These are phyloP conservation scores for Thraustochytrium sp. DNA, from an alignment of 352 stramenopile species.

Conservation along the genomic window DNA sequence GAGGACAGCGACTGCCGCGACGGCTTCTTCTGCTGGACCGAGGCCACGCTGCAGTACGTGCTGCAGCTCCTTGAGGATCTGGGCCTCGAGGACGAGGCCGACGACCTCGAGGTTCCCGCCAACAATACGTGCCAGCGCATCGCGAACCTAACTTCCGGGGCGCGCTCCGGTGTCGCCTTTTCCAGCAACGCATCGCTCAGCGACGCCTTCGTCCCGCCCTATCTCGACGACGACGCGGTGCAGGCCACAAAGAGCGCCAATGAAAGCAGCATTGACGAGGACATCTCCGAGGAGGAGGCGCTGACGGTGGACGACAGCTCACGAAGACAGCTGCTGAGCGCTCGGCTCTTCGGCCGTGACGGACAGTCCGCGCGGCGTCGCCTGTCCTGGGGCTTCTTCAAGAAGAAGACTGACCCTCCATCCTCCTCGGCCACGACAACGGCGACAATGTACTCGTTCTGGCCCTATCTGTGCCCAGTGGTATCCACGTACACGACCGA, in stretches of 20 bases:
- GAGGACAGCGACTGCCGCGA: neutral
- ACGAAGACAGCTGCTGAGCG: neutral
- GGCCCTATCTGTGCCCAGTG: slow-evolving; percentile 8
- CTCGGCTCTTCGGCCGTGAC: too few relatives aligned
- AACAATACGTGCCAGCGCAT: slow-evolving; percentile 8
- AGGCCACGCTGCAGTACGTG: neutral
- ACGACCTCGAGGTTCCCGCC: neutral
- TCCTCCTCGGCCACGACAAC: neutral
- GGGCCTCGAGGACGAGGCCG: neutral
- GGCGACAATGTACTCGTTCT: neutral
- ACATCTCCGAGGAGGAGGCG: neutral
- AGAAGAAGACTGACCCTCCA: too few relatives aligned
- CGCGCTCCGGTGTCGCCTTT: neutral
- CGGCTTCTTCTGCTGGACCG: slow-evolving; percentile 29
- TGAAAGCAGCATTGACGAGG: neutral
- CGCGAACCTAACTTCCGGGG: neutral
- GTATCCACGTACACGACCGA: neutral
- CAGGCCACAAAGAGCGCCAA: neutral
- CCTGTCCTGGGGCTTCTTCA: too few relatives aligned
- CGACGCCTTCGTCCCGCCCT: neutral
- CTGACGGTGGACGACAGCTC: neutral
- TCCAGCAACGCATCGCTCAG: neutral
- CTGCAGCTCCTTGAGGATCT: neutral
- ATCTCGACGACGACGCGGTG: neutral
- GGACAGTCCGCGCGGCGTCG: too few relatives aligned